Base-by-base conservation (phyloP, 2,329 filamentous ascomycete genomes). In the Colletotrichum tropicicola region DNA sequence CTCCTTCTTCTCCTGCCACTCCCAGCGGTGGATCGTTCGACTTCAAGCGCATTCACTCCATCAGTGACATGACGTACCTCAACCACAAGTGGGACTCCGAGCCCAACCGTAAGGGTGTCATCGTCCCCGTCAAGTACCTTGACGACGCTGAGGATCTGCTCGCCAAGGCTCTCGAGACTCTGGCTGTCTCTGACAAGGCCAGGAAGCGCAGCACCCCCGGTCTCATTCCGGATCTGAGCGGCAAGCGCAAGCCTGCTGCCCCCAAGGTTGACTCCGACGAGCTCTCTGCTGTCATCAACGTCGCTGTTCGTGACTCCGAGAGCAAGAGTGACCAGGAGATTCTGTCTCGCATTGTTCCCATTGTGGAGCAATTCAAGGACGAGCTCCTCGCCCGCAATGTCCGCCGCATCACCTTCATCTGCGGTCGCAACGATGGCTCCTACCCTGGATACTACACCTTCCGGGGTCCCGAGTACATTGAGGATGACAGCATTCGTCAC, bases 391-490 rank as follows among this genome's bases (percentile, higher is more conserved):
- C 90, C 57, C 93, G 92, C 71, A 89, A 91, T 53, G 91, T 99
- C 51, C 94, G 96, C 69, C 92, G 96, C 70, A 82, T 99, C 60
- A 98, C 94, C 52, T 98, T 99, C 83, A 96, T 98, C 78, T 98
- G 94, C 75, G 96, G 96, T 59, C 93, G 93, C 83, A 93, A 91
- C 75, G 93, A 99, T 74, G 96, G 94, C 59, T 93, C 93, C 13
- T 97, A 98, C 78, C 96, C 95, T 21, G 94, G 93, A 49, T 98
- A 99, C 87, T 98, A 92, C 86, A 99, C 96, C 44, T 99, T 98
- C 93, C 92, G 96, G 76, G 95, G 95, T 6, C 95, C 96, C 27
- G 82, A 84, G 54, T 99, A 97, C 79, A 85, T 89, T 55, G 96
- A 99, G 80, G 96, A 99, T 74, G 89, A 92, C 78, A 97, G 92